Base-by-base conservation (phyloP, 2,329 filamentous ascomycete genomes). In the Colletotrichum eremochloae region DNA sequence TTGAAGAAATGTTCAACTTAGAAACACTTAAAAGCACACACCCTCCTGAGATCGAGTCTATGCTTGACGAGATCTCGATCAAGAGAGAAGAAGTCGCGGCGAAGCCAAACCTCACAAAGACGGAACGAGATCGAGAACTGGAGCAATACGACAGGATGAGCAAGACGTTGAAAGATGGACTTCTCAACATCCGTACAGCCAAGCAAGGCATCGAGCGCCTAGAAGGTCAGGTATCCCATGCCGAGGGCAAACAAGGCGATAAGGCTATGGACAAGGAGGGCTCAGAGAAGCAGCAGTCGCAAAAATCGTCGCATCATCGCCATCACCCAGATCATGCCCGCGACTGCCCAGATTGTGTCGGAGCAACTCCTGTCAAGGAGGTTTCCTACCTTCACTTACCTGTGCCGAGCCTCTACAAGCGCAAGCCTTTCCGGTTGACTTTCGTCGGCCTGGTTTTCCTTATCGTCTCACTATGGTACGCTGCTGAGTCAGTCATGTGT, bases 161-260 rank as follows among this genome's bases (percentile, higher is more conserved):
- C 75, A 86, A 86, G 74, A 82, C 84, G 0, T 80, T 91, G n/a
- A 82, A 83, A 71, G 86, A 85, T 20, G 87, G 86, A 4, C 80
- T 89, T 6, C 79, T 83, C 40, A 84, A 85, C 29, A 88, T 91
- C 42, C 87, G 84, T 52, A 86, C 84, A 18, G 87, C 87, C 29
- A 89, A 87, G 74, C 84, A 86, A 65, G 89, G 89, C 14, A 91
- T 91, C 63, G 87, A 89, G 76, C 84, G 87, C 12, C 81, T 91
- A 8, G 87, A 90, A 76, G 84, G 85, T 72, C 84, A 85, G 68
- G 83, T 91, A 18, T 82, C 83, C 12, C 82, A 84, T 53, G 77
- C 77, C 3, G 81, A 85, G 63, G 76, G 74, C 40, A 77, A 76
- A 55, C 62, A 69, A 33, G 55, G 33, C 20, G 67, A 62, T n/a